Evolutionary conservation across 495 filamentous ascomycete species (phyloP).

Genomic region (Penicillium pancosmium): DNA sequence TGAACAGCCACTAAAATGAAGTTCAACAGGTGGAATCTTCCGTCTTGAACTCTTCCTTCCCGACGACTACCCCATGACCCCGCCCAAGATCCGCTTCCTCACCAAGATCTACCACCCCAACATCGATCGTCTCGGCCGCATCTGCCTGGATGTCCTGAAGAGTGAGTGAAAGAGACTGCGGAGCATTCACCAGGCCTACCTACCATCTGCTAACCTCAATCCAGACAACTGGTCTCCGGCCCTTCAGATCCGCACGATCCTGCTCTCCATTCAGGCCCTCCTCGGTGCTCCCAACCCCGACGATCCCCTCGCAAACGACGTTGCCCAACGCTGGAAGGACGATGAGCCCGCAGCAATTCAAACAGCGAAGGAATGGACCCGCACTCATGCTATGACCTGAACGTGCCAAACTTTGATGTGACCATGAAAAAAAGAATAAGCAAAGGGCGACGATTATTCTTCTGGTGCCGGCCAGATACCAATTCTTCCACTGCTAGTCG

Average conservation of each 20-base stretch:
- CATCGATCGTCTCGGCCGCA: slow-evolving; percentile 95
- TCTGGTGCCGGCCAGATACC: not conserved
- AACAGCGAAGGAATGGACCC: slow-evolving; percentile 88
- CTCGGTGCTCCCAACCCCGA: slow-evolving; percentile 97
- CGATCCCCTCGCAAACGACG: slow-evolving; percentile 93
- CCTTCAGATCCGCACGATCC: slow-evolving; percentile 95
- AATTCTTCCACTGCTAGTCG: not conserved
- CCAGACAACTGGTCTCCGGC: slow-evolving; percentile 98
- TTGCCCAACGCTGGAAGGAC: slow-evolving; percentile 98
- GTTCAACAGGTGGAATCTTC: slow-evolving; percentile 78
- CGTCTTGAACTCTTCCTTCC: slow-evolving; percentile 98
- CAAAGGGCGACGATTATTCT: not conserved
- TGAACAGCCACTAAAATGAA: slow-evolving; percentile 21
- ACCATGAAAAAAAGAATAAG: slow-evolving; percentile 36
- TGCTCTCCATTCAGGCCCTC: slow-evolving; percentile 95
- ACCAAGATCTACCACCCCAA: slow-evolving; percentile 99
- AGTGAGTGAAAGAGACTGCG: slow-evolving; percentile 54
- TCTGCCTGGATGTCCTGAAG: slow-evolving; percentile 97
- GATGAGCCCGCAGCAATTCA: slow-evolving; percentile 88
- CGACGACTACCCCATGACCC: slow-evolving; percentile 99
- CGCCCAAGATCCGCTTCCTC: slow-evolving; percentile 95
- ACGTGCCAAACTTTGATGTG: slow-evolving; percentile 33
- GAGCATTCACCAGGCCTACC: not conserved
- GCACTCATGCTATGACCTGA: slow-evolving; percentile 69
- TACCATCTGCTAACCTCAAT: slow-evolving; percentile 14